Conservation (phyloP, 345 rosid genomes). For the Pistacia vera region DNA sequence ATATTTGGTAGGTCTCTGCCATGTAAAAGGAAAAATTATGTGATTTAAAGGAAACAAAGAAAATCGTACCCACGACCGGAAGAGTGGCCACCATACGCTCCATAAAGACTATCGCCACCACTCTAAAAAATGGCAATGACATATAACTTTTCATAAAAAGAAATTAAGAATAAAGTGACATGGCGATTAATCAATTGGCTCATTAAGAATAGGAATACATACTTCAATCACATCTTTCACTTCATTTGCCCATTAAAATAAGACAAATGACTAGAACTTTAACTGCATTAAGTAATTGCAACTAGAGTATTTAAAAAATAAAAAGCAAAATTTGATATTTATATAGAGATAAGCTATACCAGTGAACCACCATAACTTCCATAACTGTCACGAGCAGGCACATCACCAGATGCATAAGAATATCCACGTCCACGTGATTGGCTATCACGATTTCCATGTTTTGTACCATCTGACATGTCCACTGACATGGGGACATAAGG, state of each 20-base stretch:
- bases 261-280: not conserved
- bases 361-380: slow-evolving; percentile 43
- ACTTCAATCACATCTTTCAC: too few relatives aligned
- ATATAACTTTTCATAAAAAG: not conserved
- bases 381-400: slow-evolving; percentile 38
- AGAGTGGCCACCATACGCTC: slow-evolving; percentile 37
- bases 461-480: slow-evolving; percentile 44
- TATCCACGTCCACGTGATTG: slow-evolving; percentile 43
- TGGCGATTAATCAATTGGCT: not conserved
- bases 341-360: slow-evolving; percentile 35
- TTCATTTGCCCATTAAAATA: not conserved
- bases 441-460: slow-evolving; percentile 48
- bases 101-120: slow-evolving; percentile 38
- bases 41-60: not conserved
- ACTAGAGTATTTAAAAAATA: not conserved
- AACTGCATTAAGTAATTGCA: not conserved
- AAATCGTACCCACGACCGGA: slow-evolving; percentile 45
- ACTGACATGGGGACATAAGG: slow-evolving; percentile 57
- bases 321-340: not conserved
- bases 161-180: not conserved
- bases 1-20: not conserved
- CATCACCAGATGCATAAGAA: slow-evolving; percentile 39
- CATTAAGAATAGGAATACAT: not conserved
- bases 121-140: slow-evolving; percentile 22
- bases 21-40: not conserved